Conservation (phyloP, 2,329 filamentous ascomycete genomes). For the Mollisia scopiformis region DNA sequence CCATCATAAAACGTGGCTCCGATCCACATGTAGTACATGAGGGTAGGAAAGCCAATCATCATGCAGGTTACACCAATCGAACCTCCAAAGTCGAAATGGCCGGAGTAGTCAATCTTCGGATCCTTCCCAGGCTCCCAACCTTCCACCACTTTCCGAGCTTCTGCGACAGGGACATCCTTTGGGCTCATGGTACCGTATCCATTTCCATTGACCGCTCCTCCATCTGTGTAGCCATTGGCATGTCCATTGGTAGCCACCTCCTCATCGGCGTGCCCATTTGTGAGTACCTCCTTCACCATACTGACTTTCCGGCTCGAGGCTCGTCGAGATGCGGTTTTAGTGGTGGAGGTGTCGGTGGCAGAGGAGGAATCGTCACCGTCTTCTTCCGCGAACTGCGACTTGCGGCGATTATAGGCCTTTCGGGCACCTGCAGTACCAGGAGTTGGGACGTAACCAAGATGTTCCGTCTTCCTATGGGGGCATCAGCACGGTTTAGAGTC, state of each 20-base stretch:
- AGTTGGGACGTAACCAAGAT: constrained; percentile 54
- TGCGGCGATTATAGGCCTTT: constrained; percentile 42
- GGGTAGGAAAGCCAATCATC: constrained; percentile 89
- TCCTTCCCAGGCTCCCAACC: constrained; percentile 64
- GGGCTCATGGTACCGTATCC: constrained; percentile 11
- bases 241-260: constrained; percentile 16
- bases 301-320: constrained; percentile 27
- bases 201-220: constrained; percentile 9
- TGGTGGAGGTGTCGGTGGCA: constrained; percentile 33
- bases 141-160: constrained; percentile 43
- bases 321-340: constrained; percentile 19
- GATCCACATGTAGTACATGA: constrained; percentile 99
- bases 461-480: constrained; percentile 49
- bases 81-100: constrained; percentile 83
- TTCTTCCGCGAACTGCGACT: constrained; percentile 37
- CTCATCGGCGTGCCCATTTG: constrained; percentile 12
- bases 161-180: background rate
- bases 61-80: constrained; percentile 77
- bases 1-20: constrained; percentile 92
- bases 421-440: constrained; percentile 52
- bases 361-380: constrained; percentile 38
- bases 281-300: constrained; percentile 27
- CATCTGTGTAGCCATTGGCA: constrained; percentile 14
- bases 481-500: background rate
- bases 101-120: constrained; percentile 65